Evolutionary conservation across 108 stramenopile species (phyloP).

Genomic region (Conticribra weissflogii): DNA sequence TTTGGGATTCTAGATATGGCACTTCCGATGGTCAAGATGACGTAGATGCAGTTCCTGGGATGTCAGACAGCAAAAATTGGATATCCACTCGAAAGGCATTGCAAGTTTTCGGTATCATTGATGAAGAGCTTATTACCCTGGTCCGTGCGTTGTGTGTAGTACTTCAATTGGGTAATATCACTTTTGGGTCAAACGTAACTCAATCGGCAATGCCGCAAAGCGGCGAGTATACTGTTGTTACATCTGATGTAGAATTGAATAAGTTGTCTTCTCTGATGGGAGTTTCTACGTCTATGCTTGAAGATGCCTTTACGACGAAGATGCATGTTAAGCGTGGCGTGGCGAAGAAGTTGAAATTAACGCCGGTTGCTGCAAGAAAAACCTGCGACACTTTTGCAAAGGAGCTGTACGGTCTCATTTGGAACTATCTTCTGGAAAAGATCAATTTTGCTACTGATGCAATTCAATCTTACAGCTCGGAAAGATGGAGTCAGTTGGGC

Average conservation of each 20-base stretch:
- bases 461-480: conserved; percentile 49
- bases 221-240: conserved; percentile 64
- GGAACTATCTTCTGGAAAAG: conserved; percentile 90
- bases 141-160: conserved; percentile 83
- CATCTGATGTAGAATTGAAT: conserved; percentile 55
- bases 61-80: conserved; percentile 62
- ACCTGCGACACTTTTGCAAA: conserved; percentile 95
- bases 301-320: conserved; percentile 76
- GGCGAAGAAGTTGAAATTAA: conserved; percentile 75
- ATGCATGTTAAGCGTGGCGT: conserved; percentile 70
- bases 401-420: conserved; percentile 92
- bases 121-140: conserved; percentile 57
- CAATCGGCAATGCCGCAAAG: conserved; percentile 57
- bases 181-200: no score
- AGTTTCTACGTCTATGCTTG: conserved; percentile 53
- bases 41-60: not conserved
- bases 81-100: conserved; percentile 69
- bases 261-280: conserved; percentile 81
- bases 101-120: conserved; percentile 67
- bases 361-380: conserved; percentile 73
- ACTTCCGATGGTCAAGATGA: not conserved
- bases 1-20: no score
- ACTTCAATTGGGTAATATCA: conserved; percentile 88
- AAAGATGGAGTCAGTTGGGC: conserved; percentile 36
- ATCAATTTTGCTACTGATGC: conserved; percentile 91